Conservation (phyloP, 129 eudicot species). For the Oenanthe sinensis region DNA sequence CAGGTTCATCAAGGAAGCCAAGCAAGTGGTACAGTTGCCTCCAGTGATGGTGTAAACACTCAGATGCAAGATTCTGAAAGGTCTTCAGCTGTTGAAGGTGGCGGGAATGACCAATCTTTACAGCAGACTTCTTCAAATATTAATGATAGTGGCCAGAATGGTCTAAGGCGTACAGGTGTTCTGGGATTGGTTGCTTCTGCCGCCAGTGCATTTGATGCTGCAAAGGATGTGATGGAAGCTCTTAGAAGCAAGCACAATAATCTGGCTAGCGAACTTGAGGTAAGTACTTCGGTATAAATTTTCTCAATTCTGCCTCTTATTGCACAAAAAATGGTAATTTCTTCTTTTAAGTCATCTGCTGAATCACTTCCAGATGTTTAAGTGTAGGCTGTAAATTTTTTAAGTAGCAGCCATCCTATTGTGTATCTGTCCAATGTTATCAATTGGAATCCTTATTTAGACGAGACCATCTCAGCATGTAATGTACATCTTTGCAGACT, state of each 20-base stretch:
- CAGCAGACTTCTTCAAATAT: constrained; percentile 54
- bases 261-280: constrained; percentile 99
- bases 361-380: neutral
- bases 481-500: constrained; percentile 34
- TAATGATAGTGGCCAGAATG: constrained; percentile 65
- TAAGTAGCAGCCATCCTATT: neutral
- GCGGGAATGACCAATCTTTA: constrained; percentile 50
- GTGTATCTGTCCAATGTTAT: neutral
- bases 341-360: neutral
- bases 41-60: constrained; percentile 65
- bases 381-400: neutral
- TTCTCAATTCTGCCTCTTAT: neutral
- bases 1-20: constrained; percentile 67
- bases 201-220: constrained; percentile 98
- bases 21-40: constrained; percentile 44
- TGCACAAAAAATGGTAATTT: neutral
- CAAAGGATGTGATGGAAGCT: constrained; percentile 97
- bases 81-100: constrained; percentile 48
- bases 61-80: constrained; percentile 86
- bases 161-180: constrained; percentile 74
- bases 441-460: neutral
- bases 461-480: neutral
- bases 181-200: constrained; percentile 90
- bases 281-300: constrained; percentile 10
- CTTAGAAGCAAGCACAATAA: constrained; percentile 93